Conservation (phyloP, 495 filamentous ascomycete species). For the Podospora australis region DNA sequence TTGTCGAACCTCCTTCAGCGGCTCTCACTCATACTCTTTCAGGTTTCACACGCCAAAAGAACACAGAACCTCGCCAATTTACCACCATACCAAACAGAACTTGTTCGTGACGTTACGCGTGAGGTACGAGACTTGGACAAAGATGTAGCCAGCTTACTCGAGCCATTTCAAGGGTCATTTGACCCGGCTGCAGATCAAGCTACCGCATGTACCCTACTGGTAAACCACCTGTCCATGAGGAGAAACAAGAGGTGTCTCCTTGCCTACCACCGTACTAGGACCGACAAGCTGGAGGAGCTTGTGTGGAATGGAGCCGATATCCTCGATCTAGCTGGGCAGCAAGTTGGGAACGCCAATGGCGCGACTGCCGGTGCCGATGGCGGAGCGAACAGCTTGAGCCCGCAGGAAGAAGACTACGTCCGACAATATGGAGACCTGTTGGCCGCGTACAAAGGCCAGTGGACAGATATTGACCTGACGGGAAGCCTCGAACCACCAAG, state of each 20-base stretch:
- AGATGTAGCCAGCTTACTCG: slow-evolving; percentile 73
- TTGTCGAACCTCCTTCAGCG: slow-evolving; percentile 5
- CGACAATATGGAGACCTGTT: slow-evolving; percentile 86
- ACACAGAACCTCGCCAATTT: slow-evolving; percentile 83
- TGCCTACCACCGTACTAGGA: slow-evolving; percentile 84
- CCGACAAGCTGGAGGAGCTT: slow-evolving; percentile 88
- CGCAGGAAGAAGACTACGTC: slow-evolving; percentile 96
- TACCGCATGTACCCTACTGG: slow-evolving; percentile 78
- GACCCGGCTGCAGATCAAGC: slow-evolving; percentile 79
- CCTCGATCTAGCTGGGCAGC: slow-evolving; percentile 40
- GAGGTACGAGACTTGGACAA: slow-evolving; percentile 94
- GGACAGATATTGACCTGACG: slow-evolving; percentile 96
- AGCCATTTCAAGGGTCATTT: slow-evolving; percentile 77
- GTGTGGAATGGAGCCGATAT: slow-evolving; percentile 88
- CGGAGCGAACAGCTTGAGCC: slow-evolving; percentile 65
- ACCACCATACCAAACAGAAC: slow-evolving; percentile 88
- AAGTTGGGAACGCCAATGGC: slow-evolving; percentile 27
- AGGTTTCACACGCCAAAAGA: slow-evolving; percentile 97
- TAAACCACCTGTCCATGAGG: slow-evolving; percentile 91
- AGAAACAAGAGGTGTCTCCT: slow-evolving; percentile 94
- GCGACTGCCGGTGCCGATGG: slow-evolving; percentile 31
- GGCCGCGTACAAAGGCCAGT: slow-evolving; percentile 94
- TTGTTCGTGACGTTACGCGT: slow-evolving; percentile 77
- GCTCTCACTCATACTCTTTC: slow-evolving; percentile 16
- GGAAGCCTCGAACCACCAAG: slow-evolving; percentile 89